Percentiles rank a stretch among this genome's conserved stretches.
These are phyloP conservation scores for Aspergillus novoparasiticus DNA, from an alignment of 2,329 filamentous ascomycete genomes.

Conservation along the genomic window DNA sequence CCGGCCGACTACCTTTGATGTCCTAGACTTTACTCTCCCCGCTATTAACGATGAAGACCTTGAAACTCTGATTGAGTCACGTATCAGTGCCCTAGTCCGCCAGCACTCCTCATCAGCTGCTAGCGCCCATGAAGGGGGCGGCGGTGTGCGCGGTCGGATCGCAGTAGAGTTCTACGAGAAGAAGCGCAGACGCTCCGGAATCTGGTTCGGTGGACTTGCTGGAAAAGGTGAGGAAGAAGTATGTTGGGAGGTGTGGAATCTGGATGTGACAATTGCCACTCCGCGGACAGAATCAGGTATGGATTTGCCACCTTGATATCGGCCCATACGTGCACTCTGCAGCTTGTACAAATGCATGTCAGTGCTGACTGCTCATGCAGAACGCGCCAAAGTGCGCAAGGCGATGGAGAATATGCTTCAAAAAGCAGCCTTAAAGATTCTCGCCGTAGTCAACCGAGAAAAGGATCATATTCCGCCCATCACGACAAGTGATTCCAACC, in stretches of 20 bases:
- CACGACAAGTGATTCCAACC: slow-evolving; percentile 86
- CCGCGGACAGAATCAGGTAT: slow-evolving; percentile 84
- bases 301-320: slow-evolving; percentile 28
- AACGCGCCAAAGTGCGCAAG: slow-evolving; percentile 82
- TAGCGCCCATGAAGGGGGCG: slow-evolving; percentile 39
- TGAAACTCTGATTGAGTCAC: slow-evolving; percentile 89
- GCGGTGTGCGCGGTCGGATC: slow-evolving; percentile 73
- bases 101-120: slow-evolving; percentile 66
- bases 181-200: slow-evolving; percentile 77
- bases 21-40: slow-evolving; percentile 87
- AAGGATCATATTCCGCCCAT: slow-evolving; percentile 98
- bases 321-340: not conserved
- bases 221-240: slow-evolving; percentile 82
- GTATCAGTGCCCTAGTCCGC: slow-evolving; percentile 75
- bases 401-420: slow-evolving; percentile 90
- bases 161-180: slow-evolving; percentile 95
- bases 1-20: slow-evolving; percentile 78
- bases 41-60: slow-evolving; percentile 88
- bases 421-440: slow-evolving; percentile 85
- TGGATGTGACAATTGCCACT: slow-evolving; percentile 90
- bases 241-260: slow-evolving; percentile 94
- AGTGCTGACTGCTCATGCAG: slow-evolving; percentile 46
- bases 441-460: slow-evolving; percentile 81
- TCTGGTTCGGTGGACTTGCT: slow-evolving; percentile 59
- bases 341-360: not conserved